Conservation (phyloP, 2,329 filamentous ascomycete species). For the Paradendryphiella salina region DNA sequence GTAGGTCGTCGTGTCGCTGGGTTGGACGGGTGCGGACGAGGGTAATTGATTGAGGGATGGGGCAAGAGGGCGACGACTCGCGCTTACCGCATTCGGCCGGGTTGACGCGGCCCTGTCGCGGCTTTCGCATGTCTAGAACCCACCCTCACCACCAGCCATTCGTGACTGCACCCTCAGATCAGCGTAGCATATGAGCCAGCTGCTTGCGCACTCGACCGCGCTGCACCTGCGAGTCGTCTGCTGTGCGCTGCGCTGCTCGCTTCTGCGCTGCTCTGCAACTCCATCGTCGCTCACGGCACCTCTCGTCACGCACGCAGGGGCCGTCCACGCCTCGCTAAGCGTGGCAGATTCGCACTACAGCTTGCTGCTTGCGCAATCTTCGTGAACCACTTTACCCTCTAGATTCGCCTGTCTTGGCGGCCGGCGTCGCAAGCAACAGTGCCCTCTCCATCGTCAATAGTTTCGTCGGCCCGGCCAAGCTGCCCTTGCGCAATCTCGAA, state of each 20-base stretch:
- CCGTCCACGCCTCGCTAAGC: constrained; percentile 10
- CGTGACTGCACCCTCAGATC: constrained; percentile 10
- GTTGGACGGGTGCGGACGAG: constrained; percentile 15
- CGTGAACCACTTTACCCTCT: constrained; percentile 14
- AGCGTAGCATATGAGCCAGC: not conserved
- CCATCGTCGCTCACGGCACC: not conserved
- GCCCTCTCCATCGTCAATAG: constrained; percentile 1
- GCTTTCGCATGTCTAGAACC: constrained; percentile 19
- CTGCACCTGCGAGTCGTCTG: not conserved
- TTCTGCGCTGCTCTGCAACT: not conserved
- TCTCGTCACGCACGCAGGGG: constrained; percentile 2
- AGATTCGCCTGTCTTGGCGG: constrained; percentile 7
- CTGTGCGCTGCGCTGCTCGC: not conserved
- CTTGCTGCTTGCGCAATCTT: constrained; percentile 22
- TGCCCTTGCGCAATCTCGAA: not conserved
- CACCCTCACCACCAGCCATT: constrained; percentile 17
- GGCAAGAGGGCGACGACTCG: constrained; percentile 16
- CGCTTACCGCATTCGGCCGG: constrained; percentile 16
- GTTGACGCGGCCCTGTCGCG: constrained; percentile 22
- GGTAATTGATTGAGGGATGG: constrained; percentile 21
- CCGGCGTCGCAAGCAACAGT: constrained; percentile 10
- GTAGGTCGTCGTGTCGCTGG: constrained; percentile 11
- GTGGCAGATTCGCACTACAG: constrained; percentile 17
- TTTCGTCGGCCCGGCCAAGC: constrained; percentile 9
- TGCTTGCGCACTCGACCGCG: not conserved